These are phyloP conservation scores for Hypoxylon trugodes DNA, from an alignment of 495 filamentous ascomycete genomes.

Conservation along the genomic window DNA sequence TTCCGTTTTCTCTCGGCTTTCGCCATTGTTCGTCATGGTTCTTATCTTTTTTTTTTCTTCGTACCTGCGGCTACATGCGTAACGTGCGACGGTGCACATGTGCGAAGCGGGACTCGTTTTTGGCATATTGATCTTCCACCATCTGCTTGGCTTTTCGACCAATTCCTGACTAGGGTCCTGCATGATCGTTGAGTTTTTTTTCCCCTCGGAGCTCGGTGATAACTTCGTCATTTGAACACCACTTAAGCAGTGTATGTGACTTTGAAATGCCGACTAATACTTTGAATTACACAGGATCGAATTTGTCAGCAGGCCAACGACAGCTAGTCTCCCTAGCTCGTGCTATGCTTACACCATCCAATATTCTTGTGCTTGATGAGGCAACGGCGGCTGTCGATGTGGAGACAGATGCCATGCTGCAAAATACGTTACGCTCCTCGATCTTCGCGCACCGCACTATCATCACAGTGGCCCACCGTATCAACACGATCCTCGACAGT, in stretches of 20 bases:
- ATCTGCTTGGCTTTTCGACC: constrained; percentile 5
- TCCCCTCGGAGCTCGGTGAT: not conserved
- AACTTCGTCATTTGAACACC: not conserved
- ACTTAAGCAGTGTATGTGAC: not conserved
- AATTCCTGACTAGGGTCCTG: constrained; percentile 12
- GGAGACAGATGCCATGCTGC: constrained; percentile 88
- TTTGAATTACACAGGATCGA: constrained; percentile 59
- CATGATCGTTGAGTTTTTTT: constrained; percentile 14
- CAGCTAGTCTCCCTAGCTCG: constrained; percentile 93
- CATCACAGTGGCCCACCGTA: constrained; percentile 96
- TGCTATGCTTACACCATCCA: constrained; percentile 92
- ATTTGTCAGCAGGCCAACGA: constrained; percentile 87
- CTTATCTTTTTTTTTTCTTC: constrained; percentile 15
- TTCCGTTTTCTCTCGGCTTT: constrained; percentile 54
- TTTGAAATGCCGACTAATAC: constrained; percentile 45
- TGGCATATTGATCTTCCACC: constrained; percentile 24
- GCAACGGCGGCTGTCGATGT: constrained; percentile 97
- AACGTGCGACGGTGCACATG: constrained; percentile 18
- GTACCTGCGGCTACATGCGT: constrained; percentile 38
- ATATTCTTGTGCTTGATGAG: constrained; percentile 97
- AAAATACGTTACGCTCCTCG: constrained; percentile 67
- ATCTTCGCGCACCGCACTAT: constrained; percentile 91
- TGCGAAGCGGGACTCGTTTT: constrained; percentile 30
- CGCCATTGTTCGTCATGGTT: constrained; percentile 12
- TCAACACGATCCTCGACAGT: constrained; percentile 95